A percentile compares a stretch with the other conserved stretches of the same genome.
Conservation (phyloP, 2,329 filamentous ascomycete species). For the Hawksworthiomyces lignivorus region DNA sequence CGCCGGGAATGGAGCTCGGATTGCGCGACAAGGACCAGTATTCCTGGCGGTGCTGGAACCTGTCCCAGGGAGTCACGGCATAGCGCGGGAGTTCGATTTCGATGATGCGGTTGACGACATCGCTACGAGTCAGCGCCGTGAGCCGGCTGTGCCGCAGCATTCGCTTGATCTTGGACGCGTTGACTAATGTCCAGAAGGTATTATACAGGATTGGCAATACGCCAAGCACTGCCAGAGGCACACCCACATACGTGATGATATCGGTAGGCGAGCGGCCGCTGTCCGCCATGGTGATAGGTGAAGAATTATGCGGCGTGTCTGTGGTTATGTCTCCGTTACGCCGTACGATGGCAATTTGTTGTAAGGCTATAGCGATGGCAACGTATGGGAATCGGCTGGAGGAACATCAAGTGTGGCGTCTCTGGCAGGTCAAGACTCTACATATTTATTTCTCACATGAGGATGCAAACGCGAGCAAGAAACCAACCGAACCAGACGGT, state of each 20-base stretch:
- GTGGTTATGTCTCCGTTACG: too few species aligned
- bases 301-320: too few species aligned
- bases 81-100: slow-evolving; percentile 59
- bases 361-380: too few species aligned
- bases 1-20: slow-evolving; percentile 48
- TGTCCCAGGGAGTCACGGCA: slow-evolving; percentile 53
- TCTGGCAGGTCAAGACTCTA: too few species aligned
- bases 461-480: too few species aligned
- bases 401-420: too few species aligned
- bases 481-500: too few species aligned
- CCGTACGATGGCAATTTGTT: too few species aligned
- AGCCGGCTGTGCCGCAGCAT: slow-evolving; percentile 50
- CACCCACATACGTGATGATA: slow-evolving; percentile 28
- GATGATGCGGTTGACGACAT: slow-evolving; percentile 58
- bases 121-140: slow-evolving; percentile 52
- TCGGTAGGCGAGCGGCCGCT: slow-evolving; percentile 20
- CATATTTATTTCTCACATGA: too few species aligned
- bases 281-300: slow-evolving; percentile 10
- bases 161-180: slow-evolving; percentile 51
- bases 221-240: slow-evolving; percentile 27
- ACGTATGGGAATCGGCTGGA: too few species aligned
- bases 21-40: slow-evolving; percentile 51
- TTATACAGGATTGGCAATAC: slow-evolving; percentile 61
- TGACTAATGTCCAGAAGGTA: slow-evolving; percentile 50
- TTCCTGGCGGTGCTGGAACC: slow-evolving; percentile 41